These are phyloP conservation scores for Geotrichum europaeum DNA, from an alignment of 1,139 yeast species.

Conservation along the genomic window DNA sequence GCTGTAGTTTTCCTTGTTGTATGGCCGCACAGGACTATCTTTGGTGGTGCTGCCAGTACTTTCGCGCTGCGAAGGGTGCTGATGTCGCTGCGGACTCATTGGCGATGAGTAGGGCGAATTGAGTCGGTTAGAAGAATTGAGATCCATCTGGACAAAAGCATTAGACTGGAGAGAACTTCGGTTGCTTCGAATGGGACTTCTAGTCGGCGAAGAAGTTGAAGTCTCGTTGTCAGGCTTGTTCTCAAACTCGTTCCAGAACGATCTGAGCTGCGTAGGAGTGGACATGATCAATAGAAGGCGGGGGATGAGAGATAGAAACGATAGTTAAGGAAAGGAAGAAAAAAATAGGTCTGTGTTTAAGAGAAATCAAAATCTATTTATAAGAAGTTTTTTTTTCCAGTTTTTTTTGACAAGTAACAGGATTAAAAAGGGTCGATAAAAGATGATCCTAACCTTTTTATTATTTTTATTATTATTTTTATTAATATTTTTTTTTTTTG, in stretches of 20 bases:
- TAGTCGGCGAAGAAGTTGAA: background rate
- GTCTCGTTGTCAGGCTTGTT: background rate
- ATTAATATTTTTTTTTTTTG: background rate
- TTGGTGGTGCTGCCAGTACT: background rate
- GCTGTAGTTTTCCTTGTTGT: background rate
- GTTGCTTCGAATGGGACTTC: background rate
- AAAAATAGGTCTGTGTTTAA: background rate
- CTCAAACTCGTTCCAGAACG: slow-evolving; percentile 10
- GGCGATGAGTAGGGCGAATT: background rate
- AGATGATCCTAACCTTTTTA: background rate
- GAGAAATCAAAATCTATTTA: background rate
- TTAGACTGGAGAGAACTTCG: slow-evolving; percentile 2
- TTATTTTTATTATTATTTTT: background rate
- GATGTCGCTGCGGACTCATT: background rate
- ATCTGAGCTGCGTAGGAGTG: slow-evolving; percentile 2
- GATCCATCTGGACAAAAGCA: slow-evolving; percentile 4
- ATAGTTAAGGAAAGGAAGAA: background rate
- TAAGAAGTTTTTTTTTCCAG: background rate
- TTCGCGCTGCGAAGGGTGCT: background rate
- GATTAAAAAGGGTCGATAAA: background rate
- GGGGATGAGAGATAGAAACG: background rate
- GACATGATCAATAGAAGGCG: background rate
- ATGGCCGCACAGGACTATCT: background rate
- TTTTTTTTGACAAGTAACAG: background rate
- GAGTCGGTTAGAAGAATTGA: background rate